Evolutionary conservation across 164 flowering plant genomes (phyloP).

Genomic region (Kalanchoe fedtschenkoi): DNA sequence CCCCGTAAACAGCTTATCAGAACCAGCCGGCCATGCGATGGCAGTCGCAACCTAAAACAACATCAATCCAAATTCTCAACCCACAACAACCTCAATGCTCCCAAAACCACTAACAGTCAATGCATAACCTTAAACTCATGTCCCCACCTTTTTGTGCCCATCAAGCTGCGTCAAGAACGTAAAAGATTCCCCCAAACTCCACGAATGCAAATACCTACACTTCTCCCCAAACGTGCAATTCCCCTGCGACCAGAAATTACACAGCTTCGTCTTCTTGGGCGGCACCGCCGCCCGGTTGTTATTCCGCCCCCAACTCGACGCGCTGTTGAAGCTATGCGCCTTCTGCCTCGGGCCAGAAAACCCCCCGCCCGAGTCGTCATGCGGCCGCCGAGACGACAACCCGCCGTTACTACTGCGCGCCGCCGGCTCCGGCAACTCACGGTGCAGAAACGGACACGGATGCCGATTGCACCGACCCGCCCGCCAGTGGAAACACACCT

Average conservation of each 20-base stretch:
- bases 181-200: conserved; percentile 59
- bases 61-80: neutral
- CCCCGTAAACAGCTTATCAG: conserved; percentile 68
- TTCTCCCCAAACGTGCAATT: conserved; percentile 57
- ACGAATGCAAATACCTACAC: conserved; percentile 66
- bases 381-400: conserved; percentile 19
- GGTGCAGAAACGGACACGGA: conserved; percentile 51
- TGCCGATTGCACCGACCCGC: conserved; percentile 51
- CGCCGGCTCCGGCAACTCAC: conserved; percentile 29
- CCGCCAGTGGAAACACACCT: conserved; percentile 64
- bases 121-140: neutral
- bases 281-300: conserved; percentile 17
- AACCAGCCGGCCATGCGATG: conserved; percentile 69
- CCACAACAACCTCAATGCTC: neutral
- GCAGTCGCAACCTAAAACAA: conserved; percentile 55
- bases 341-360: conserved; percentile 20
- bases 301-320: conserved; percentile 46
- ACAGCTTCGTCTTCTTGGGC: conserved; percentile 43
- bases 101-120: neutral
- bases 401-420: conserved; percentile 13
- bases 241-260: conserved; percentile 65
- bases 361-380: conserved; percentile 18
- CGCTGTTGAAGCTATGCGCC: conserved; percentile 17
- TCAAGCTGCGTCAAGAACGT: conserved; percentile 58
- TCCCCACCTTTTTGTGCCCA: conserved; percentile 75